Conservation (phyloP, 306 rosid species). For the Vigna unguiculata region DNA sequence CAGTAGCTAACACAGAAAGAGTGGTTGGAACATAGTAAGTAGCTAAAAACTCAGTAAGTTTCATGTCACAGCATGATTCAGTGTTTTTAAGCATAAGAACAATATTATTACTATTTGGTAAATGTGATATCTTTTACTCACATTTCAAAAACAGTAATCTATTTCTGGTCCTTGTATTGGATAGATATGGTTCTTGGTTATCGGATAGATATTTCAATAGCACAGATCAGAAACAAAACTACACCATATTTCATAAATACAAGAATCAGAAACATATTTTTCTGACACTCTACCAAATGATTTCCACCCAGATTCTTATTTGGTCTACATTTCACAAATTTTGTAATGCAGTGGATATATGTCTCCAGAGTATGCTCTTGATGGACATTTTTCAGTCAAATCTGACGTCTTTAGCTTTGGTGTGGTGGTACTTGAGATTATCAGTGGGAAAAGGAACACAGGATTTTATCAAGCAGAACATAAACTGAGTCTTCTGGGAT, state of each 20-base stretch:
- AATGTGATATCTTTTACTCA: no score
- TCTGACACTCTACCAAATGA: neutral
- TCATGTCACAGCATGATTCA: slow-evolving; percentile 11
- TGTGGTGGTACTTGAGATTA: slow-evolving; percentile 72
- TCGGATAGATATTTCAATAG: no score
- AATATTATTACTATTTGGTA: no score
- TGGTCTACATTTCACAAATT: slow-evolving; percentile 10
- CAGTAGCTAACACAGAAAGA: slow-evolving; percentile 65
- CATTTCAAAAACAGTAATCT: no score
- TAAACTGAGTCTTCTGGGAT: slow-evolving; percentile 74
- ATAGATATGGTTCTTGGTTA: no score
- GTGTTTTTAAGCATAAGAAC: neutral
- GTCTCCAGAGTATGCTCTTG: slow-evolving; percentile 83
- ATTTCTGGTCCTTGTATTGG: no score
- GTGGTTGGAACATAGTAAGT: slow-evolving; percentile 91
- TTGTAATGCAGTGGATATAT: slow-evolving; percentile 64
- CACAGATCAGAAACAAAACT: no score
- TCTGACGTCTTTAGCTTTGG: slow-evolving; percentile 80
- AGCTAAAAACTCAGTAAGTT: slow-evolving; percentile 70
- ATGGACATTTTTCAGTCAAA: slow-evolving; percentile 71
- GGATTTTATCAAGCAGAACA: slow-evolving; percentile 69
- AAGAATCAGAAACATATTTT: neutral
- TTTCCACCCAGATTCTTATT: neutral
- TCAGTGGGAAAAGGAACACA: slow-evolving; percentile 70
- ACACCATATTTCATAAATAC: no score